Evolutionary conservation across 2,329 filamentous ascomycete species (phyloP), one percentile per base, ranked within the genome.

Genomic region (Lasiodiplodia sp.): DNA sequence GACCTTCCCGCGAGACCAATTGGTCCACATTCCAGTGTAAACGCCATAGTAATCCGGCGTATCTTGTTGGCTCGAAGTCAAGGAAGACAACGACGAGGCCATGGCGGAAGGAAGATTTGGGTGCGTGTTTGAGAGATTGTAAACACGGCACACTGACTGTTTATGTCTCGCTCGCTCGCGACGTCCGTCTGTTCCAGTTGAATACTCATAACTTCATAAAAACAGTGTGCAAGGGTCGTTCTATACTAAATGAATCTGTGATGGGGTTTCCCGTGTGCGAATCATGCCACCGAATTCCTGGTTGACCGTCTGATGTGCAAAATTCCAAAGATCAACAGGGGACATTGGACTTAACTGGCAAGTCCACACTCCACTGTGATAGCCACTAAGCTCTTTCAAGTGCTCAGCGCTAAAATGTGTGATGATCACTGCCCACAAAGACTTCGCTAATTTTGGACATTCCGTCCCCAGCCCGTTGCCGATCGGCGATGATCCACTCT

Each of bases 1-100:
- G 3, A 79, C 68, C 2, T 69, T 66, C 3, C 79, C 78, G 25
- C 73, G 69, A 10, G 74, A 75, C 75, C 74, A 78, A 66, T 80
- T 75, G 1, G 71, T 78, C 78, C 78, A 79, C 38, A 74, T 31
- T 16, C 77, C 78, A 18, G 73, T 60, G 57, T 77, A 69, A 4
- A 79, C 21, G 31, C 25, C 31, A 18, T 57, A 38, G 16, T 37
- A 52, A 8, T 18, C n/a, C 40, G 40, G 40, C 16, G 40, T 44
- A 12, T n/a, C 40, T n/a, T 44, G 40, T 7, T 16, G 3, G 18
- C 16, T 8, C 18, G 40, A 44, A 2, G 40, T 18, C 38, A n/a
- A n/a, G 40, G 18, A 18, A 16, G 40, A 11, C 12, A 44, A 44
- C 1, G 28, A 28, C 6, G 40, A 44, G n/a, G 18, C 40, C 40